These are phyloP conservation scores for Acidiella bohemica DNA, from an alignment of 495 filamentous ascomycete genomes.

Conservation along the genomic window DNA sequence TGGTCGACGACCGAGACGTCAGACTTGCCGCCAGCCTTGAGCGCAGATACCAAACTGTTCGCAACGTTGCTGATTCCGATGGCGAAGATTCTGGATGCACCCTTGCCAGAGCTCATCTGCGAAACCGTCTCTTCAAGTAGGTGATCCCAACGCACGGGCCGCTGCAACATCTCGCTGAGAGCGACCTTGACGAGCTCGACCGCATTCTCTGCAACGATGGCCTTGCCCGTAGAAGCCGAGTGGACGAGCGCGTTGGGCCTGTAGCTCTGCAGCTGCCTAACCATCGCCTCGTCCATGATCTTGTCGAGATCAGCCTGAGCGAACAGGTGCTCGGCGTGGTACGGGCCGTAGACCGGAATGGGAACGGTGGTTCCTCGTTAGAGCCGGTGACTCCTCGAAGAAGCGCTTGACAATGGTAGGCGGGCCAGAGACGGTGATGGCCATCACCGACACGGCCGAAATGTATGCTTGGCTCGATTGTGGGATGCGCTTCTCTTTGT, in stretches of 20 bases:
- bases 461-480: constrained; percentile 53
- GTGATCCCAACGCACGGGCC: constrained; percentile 32
- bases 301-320: constrained; percentile 43
- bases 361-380: constrained; percentile 44
- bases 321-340: constrained; percentile 67
- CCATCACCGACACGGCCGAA: constrained; percentile 56
- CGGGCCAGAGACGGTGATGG: constrained; percentile 67
- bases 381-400: constrained; percentile 36
- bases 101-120: constrained; percentile 23
- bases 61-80: constrained; percentile 32
- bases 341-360: constrained; percentile 67
- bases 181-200: constrained; percentile 25
- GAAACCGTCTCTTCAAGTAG: constrained; percentile 29
- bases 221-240: constrained; percentile 30
- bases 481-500: constrained; percentile 44
- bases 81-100: constrained; percentile 22
- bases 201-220: constrained; percentile 25
- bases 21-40: constrained; percentile 30
- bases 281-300: constrained; percentile 37
- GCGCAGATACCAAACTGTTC: constrained; percentile 32
- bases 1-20: constrained; percentile 26
- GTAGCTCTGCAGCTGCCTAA: constrained; percentile 29
- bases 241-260: constrained; percentile 26
- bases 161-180: constrained; percentile 29
- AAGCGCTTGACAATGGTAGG: constrained; percentile 48